Evolutionary conservation across 1,284 basidiomycete species (phyloP).

Genomic region (Tremellales sp.): DNA sequence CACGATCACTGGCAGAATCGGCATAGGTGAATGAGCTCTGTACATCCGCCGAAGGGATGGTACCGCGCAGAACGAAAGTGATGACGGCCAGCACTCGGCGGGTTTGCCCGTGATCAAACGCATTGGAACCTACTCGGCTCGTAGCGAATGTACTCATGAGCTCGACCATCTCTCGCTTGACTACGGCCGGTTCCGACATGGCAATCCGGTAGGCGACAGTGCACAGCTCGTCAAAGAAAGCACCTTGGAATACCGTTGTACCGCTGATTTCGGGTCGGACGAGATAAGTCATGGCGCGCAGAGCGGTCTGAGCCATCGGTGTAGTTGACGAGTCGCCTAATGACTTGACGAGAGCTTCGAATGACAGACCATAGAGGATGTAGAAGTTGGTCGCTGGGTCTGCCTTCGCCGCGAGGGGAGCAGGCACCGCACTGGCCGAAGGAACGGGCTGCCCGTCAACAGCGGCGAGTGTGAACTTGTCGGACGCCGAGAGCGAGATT

Average conservation of each 20-base stretch:
- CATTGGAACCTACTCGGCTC: conserved; percentile 41
- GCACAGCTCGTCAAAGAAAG: conserved; percentile 85
- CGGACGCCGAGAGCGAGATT: conserved; percentile 67
- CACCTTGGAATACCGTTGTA: conserved; percentile 68
- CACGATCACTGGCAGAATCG: conserved; percentile 56
- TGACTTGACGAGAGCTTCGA: conserved; percentile 75
- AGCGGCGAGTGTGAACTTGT: conserved; percentile 67
- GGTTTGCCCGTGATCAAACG: conserved; percentile 34
- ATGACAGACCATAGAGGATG: conserved; percentile 85
- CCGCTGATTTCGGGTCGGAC: conserved; percentile 77
- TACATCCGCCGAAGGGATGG: conserved; percentile 56
- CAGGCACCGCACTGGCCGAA: conserved; percentile 17
- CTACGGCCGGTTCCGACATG: conserved; percentile 71
- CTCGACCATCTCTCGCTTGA: conserved; percentile 73
- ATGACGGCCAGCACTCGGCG: conserved; percentile 49
- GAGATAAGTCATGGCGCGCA: conserved; percentile 73
- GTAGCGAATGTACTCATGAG: conserved; percentile 64
- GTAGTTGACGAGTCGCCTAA: conserved; percentile 51
- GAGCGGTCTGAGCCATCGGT: conserved; percentile 55
- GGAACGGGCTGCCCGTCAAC: conserved; percentile 67
- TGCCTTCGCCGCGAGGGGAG: conserved; percentile 46
- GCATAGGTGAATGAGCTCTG: conserved; percentile 53
- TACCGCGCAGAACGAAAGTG: conserved; percentile 70
- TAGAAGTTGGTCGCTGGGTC: conserved; percentile 83
- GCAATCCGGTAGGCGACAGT: conserved; percentile 84